A percentile compares a stretch with the other conserved stretches of the same genome.
phyloP scores from a whole-genome alignment of 2,329 filamentous ascomycete species.

The Boeremia lycopersici region DNA sequence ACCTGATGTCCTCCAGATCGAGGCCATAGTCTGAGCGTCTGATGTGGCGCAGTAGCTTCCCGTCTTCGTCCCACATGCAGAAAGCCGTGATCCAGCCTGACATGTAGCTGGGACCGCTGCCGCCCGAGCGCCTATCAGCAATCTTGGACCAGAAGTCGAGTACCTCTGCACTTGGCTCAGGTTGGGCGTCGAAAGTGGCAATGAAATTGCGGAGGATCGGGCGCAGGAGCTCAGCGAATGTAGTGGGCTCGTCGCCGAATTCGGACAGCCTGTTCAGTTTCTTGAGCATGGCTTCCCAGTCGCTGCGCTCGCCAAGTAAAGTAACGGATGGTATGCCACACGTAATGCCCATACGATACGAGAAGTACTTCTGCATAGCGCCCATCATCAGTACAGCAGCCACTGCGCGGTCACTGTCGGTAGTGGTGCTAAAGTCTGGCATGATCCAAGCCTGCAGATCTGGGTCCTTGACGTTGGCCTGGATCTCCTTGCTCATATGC shows the following conservation, averaged over 20 bases:
- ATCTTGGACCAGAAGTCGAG: conserved; percentile 23
- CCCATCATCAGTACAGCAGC: conserved; percentile 29
- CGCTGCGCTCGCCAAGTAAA: conserved; percentile 22
- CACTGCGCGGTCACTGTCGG: conserved; percentile 12
- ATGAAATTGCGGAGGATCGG: conserved; percentile 22
- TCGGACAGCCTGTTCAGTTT: conserved; percentile 19
- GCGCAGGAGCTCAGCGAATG: conserved; percentile 16
- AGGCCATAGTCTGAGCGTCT: neutral
- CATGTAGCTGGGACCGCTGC: conserved; percentile 11
- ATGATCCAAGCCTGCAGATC: conserved; percentile 25
- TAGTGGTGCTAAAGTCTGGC: conserved; percentile 28
- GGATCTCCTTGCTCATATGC: conserved; percentile 13
- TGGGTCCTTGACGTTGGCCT: conserved; percentile 16
- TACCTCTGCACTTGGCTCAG: neutral
- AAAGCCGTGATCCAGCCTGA: conserved; percentile 30
- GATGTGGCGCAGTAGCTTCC: conserved; percentile 5
- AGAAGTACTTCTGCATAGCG: conserved; percentile 24
- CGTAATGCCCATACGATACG: neutral
- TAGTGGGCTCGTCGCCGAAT: conserved; percentile 13
- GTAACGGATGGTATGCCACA: conserved; percentile 32
- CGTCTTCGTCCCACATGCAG: conserved; percentile 24
- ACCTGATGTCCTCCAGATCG: conserved; percentile 7
- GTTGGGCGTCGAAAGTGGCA: conserved; percentile 15
- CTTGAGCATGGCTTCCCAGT: conserved; percentile 23
- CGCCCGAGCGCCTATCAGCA: neutral